Evolutionary conservation across 2,329 filamentous ascomycete genomes (phyloP).

Genomic region (Aspergillus luchuensis): DNA sequence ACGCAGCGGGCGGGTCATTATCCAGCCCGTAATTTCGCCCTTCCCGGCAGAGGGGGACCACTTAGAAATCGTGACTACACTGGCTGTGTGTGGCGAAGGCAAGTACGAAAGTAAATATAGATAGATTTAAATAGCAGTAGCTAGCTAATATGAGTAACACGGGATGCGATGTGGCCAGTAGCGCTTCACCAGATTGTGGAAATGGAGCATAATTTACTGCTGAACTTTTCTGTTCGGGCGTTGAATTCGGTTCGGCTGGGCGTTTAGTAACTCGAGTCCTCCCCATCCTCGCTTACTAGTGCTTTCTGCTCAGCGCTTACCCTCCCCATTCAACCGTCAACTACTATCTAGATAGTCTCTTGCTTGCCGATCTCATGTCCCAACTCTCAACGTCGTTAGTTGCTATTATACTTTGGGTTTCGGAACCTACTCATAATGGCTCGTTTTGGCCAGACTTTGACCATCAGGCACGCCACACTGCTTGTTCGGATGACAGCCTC

Average conservation of each 20-base stretch:
- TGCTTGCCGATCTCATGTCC: background rate
- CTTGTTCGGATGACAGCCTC: background rate
- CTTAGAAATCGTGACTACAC: background rate
- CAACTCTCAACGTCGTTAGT: background rate
- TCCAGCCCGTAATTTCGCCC: background rate
- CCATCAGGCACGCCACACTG: background rate
- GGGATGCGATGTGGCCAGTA: background rate
- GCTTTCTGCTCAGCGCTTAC: background rate
- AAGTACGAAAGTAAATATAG: background rate
- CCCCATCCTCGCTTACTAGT: background rate
- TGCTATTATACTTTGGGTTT: background rate
- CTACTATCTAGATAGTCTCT: background rate
- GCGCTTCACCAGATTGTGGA: background rate
- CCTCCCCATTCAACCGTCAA: background rate
- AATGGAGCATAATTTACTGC: background rate
- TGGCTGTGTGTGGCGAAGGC: background rate
- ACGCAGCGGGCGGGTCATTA: background rate
- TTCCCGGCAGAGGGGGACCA: background rate
- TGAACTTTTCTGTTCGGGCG: background rate
- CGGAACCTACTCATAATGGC: background rate
- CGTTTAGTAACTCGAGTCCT: background rate
- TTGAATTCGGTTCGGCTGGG: background rate
- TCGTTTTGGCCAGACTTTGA: background rate
- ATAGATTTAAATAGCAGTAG: background rate
- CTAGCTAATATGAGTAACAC: no score